Conservation (phyloP, 2,329 filamentous ascomycete genomes). For the Aspergillus caelatus region DNA sequence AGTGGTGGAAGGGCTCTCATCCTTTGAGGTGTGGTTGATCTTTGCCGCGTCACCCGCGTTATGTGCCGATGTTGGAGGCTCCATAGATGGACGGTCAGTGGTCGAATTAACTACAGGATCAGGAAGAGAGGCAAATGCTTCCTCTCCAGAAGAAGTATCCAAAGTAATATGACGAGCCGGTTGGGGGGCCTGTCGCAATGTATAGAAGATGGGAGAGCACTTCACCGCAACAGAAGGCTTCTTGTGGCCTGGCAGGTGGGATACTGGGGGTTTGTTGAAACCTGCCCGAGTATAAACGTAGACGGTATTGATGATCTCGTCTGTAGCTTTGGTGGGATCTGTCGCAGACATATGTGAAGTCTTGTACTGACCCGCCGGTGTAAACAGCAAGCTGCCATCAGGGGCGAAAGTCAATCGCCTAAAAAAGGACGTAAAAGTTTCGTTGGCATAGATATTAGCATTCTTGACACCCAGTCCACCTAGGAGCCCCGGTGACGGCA, state of each 20-base stretch:
- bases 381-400: slow-evolving; percentile 90
- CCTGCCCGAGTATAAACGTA: slow-evolving; percentile 97
- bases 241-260: slow-evolving; percentile 94
- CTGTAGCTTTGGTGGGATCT: slow-evolving; percentile 70
- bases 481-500: slow-evolving; percentile 74
- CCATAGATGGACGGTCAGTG: slow-evolving; percentile 64
- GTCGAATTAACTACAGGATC: slow-evolving; percentile 69
- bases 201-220: slow-evolving; percentile 90
- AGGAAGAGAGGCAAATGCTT: slow-evolving; percentile 79
- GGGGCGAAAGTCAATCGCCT: slow-evolving; percentile 90
- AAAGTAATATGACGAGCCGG: slow-evolving; percentile 88
- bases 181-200: slow-evolving; percentile 68
- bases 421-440: slow-evolving; percentile 97
- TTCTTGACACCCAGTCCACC: slow-evolving; percentile 72
- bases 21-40: slow-evolving; percentile 56
- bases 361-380: slow-evolving; percentile 93
- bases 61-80: slow-evolving; percentile 64
- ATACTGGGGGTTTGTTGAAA: slow-evolving; percentile 93
- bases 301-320: slow-evolving; percentile 93
- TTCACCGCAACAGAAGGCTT: slow-evolving; percentile 96
- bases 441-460: slow-evolving; percentile 89
- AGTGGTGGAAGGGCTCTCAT: slow-evolving; percentile 51
- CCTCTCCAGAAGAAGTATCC: slow-evolving; percentile 86
- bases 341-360: slow-evolving; percentile 69
- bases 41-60: slow-evolving; percentile 54